phyloP scores from a whole-genome alignment of 2,329 filamentous ascomycete genomes.

The Phoma sp. region DNA sequence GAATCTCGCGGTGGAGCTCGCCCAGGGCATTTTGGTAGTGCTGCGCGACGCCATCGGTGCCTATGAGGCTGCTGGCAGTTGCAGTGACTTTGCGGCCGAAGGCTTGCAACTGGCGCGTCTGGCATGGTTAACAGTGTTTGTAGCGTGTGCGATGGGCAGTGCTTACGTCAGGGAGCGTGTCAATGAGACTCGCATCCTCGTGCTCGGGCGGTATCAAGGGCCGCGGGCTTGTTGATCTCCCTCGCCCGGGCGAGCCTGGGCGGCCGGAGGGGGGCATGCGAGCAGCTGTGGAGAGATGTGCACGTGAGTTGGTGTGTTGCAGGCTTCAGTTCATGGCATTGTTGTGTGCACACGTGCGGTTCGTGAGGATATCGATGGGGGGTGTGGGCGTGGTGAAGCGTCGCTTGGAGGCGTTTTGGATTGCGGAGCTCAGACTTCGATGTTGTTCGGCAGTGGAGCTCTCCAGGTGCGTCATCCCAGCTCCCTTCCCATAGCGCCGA shows the following conservation, averaged over 20 bases:
- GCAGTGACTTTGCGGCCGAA: slow-evolving; percentile 95
- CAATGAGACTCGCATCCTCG: slow-evolving; percentile 42
- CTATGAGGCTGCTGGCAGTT: slow-evolving; percentile 90
- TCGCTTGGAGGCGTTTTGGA: neutral
- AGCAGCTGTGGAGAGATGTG: slow-evolving; percentile 14
- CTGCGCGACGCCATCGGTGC: slow-evolving; percentile 59
- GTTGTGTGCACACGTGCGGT: neutral
- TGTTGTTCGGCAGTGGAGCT: slow-evolving; percentile 6
- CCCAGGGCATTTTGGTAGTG: slow-evolving; percentile 89
- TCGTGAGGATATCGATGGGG: neutral
- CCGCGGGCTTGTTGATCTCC: slow-evolving; percentile 43
- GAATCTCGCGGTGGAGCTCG: slow-evolving; percentile 88
- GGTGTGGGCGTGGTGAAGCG: neutral
- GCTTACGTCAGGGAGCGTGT: slow-evolving; percentile 43
- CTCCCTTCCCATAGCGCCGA: slow-evolving; percentile 5
- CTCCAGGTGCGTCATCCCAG: slow-evolving; percentile 29
- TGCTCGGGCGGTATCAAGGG: slow-evolving; percentile 34
- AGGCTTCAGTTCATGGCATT: neutral
- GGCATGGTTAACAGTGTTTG: slow-evolving; percentile 27
- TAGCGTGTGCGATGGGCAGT: neutral
- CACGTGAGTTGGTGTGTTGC: neutral
- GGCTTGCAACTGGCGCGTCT: slow-evolving; percentile 89
- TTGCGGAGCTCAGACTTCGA: slow-evolving; percentile 5
- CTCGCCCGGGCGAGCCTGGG: slow-evolving; percentile 41
- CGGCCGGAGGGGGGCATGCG: slow-evolving; percentile 38